Percentiles rank a stretch among this genome's conserved stretches.
Conservation (phyloP, 495 filamentous ascomycete genomes). For the Aspergillus nidulans region DNA sequence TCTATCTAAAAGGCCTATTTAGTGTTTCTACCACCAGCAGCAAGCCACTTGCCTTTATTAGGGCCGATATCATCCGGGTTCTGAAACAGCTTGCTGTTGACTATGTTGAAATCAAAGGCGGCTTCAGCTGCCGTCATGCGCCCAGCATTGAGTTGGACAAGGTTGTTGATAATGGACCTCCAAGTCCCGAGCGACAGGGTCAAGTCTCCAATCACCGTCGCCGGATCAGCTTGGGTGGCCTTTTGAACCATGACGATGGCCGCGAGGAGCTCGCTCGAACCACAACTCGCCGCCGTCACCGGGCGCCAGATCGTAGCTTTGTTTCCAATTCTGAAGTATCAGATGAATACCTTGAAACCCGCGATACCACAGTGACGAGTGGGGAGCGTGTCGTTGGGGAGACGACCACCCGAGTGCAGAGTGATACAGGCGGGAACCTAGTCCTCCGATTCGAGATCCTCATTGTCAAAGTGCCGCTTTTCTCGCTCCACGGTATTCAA, state of each 20-base stretch:
- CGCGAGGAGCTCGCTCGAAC: constrained; percentile 31
- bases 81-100: constrained; percentile 83
- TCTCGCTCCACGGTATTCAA: constrained; percentile 91
- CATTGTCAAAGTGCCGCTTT: constrained; percentile 94
- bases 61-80: constrained; percentile 87
- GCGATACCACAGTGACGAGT: constrained; percentile 34
- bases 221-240: constrained; percentile 77
- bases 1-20: constrained; percentile 96
- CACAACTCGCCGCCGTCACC: constrained; percentile 31
- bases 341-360: constrained; percentile 57
- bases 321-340: constrained; percentile 73
- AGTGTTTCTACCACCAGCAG: constrained; percentile 95
- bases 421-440: constrained; percentile 74
- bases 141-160: constrained; percentile 86
- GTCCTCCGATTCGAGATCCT: constrained; percentile 90
- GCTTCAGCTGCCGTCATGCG: constrained; percentile 81
- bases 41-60: constrained; percentile 78
- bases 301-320: constrained; percentile 63
- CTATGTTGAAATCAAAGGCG: constrained; percentile 86
- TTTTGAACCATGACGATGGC: constrained; percentile 58
- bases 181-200: constrained; percentile 50
- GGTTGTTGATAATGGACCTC: constrained; percentile 53
- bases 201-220: constrained; percentile 60
- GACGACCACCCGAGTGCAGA: constrained; percentile 82
- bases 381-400: constrained; percentile 61